Evolutionary conservation across 345 rosid genomes (phyloP), one percentile per base, ranked within the genome.

Genomic region (Eucalyptus marginata): DNA sequence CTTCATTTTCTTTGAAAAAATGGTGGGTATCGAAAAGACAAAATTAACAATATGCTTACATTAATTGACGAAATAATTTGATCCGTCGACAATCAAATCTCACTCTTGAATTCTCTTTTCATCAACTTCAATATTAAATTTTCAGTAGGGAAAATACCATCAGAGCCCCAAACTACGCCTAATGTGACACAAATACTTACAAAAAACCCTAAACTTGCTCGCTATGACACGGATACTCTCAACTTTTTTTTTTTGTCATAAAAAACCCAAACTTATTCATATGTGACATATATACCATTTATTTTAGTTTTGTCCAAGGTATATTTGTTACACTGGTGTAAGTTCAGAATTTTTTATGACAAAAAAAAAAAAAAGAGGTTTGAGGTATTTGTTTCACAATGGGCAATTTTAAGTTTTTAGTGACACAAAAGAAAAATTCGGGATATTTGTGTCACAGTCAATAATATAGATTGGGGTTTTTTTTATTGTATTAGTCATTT

Each of bases 81-180:
- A 20, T 71, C 3, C 2, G 1, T 18, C 6, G 4, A 71, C 13
- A 71, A n/a, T 71, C 46, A 15, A 71, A 71, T 2, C 40, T 27
- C 68, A 4, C 68, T 56, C 62, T 56, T 10, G 13, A 64, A 64
- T 64, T n/a, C 18, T 64, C 71, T 14, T 64, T n/a, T n/a, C 3
- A 0, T n/a, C 17, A n/a, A n/a, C 36, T 13, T 64, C 71, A 64
- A 64, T 64, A n/a, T 13, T 0, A 13, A 25, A n/a, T 64, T 64
- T n/a, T 24, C 29, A 56, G 0, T 24, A 56, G 6, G 13, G 13
- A 0, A 56, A 24, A 56, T 56, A 56, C 29, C 62, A 56, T 1
- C 1, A 2, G 0, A 56, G 29, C 29, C 62, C 13, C 62, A 56
- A 22, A 56, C 6, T 56, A 56, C 0, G 6, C 6, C 2, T 22